Evolutionary conservation across 1,139 yeast species (phyloP).

Genomic region (Debaryomyces fabryi): DNA sequence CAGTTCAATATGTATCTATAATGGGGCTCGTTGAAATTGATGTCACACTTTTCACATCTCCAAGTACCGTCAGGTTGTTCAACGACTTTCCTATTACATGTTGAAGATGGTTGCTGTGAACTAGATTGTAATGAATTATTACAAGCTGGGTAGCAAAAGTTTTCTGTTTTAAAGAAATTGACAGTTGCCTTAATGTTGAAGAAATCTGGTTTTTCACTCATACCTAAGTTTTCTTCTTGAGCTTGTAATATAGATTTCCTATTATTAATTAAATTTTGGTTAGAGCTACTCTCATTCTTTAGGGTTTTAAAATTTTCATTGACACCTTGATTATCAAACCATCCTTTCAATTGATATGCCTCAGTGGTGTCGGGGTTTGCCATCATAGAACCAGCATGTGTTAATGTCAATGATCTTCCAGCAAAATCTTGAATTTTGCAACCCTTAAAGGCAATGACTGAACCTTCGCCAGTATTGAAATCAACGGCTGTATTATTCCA

Average conservation of each 20-base stretch:
- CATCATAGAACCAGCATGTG: constrained; percentile 73
- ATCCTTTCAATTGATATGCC: constrained; percentile 86
- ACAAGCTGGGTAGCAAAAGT: constrained; percentile 92
- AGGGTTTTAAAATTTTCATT: constrained; percentile 64
- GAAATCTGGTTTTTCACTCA: constrained; percentile 75
- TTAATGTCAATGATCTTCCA: constrained; percentile 82
- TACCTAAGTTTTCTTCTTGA: constrained; percentile 70
- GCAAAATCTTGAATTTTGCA: constrained; percentile 88
- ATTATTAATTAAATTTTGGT: constrained; percentile 39
- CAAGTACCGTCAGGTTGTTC: constrained; percentile 75
- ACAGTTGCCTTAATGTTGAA: constrained; percentile 76
- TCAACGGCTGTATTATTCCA: constrained; percentile 90
- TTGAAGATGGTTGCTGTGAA: constrained; percentile 25
- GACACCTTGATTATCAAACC: constrained; percentile 86
- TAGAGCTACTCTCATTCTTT: constrained; percentile 38
- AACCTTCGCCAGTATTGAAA: constrained; percentile 72
- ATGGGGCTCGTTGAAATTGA: constrained; percentile 64
- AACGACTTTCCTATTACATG: constrained; percentile 82
- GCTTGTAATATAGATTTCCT: constrained; percentile 72
- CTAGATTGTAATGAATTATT: constrained; percentile 43
- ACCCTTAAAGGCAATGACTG: constrained; percentile 91
- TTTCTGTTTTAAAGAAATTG: constrained; percentile 70
- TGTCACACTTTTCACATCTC: constrained; percentile 94
- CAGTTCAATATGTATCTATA: constrained; percentile 78
- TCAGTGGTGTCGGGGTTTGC: constrained; percentile 89